Percentiles rank a stretch among this genome's conserved stretches.
These are phyloP conservation scores for Aspergillus avenaceus DNA, from an alignment of 495 filamentous ascomycete genomes.

Conservation along the genomic window DNA sequence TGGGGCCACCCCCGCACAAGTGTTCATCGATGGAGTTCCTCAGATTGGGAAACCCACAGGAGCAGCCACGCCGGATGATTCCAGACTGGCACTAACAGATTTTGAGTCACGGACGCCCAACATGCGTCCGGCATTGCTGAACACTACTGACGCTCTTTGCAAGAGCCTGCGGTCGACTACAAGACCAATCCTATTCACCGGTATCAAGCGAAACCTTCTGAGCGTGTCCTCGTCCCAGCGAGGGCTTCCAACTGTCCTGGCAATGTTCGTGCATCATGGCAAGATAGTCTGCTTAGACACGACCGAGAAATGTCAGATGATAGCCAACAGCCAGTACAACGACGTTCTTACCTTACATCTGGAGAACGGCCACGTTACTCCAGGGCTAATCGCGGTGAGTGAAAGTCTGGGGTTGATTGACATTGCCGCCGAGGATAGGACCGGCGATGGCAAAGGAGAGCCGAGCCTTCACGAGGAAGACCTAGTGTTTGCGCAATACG, in stretches of 20 bases:
- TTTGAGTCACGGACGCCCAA: background rate
- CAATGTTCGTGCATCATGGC: background rate
- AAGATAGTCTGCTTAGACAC: background rate
- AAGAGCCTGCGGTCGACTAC: background rate
- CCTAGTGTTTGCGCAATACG: conserved; percentile 49
- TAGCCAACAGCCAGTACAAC: conserved; percentile 15
- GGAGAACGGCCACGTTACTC: conserved; percentile 51
- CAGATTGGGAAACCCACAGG: background rate
- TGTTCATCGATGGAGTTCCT: conserved; percentile 56
- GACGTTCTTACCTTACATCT: conserved; percentile 40
- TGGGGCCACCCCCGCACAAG: conserved; percentile 57
- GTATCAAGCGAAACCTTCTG: background rate
- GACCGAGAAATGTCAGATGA: no score
- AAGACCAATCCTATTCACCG: background rate
- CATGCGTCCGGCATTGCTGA: no score
- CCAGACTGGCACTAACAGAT: no score
- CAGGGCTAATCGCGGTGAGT: conserved; percentile 51
- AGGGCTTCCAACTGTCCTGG: background rate
- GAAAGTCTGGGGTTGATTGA: conserved; percentile 50
- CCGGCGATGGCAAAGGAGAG: conserved; percentile 37
- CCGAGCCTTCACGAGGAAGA: conserved; percentile 31
- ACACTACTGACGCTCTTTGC: background rate
- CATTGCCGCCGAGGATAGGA: conserved; percentile 49
- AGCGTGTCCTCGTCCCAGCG: no score
- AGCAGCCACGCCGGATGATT: no score